phyloP scores from a whole-genome alignment of 2,329 filamentous ascomycete genomes.

The Sphaerulina populicola region DNA sequence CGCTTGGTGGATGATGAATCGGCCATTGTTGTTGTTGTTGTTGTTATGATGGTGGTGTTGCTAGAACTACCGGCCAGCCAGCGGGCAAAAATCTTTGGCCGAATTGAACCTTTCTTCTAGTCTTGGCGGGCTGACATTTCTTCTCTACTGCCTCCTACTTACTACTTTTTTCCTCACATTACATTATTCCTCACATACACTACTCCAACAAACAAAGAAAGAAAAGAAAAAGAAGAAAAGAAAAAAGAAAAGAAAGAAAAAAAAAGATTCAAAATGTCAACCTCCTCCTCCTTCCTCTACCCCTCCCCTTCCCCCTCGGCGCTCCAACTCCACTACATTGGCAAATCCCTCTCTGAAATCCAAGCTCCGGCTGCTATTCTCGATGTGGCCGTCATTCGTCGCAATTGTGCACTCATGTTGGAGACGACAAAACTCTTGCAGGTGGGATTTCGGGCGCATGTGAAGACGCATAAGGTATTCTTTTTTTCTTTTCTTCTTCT shows the following conservation, averaged over 20 bases:
- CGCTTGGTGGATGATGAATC: conserved; percentile 1
- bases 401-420: conserved; percentile 66
- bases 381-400: conserved; percentile 56
- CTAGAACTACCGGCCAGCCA: too few species aligned
- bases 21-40: not conserved
- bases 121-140: not conserved
- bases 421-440: conserved; percentile 51
- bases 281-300: conserved; percentile 26
- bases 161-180: too few species aligned
- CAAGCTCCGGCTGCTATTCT: conserved; percentile 60
- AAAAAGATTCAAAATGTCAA: not conserved
- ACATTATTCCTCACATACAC: too few species aligned
- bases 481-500: not conserved
- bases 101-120: not conserved
- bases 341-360: conserved; percentile 52
- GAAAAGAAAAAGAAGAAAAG: too few species aligned
- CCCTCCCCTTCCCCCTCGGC: conserved; percentile 29
- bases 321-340: conserved; percentile 44
- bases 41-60: not conserved
- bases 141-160: too few species aligned
- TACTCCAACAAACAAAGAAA: too few species aligned
- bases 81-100: not conserved
- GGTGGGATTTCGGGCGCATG: conserved; percentile 64
- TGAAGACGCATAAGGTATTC: conserved; percentile 72
- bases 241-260: too few species aligned